Conservation (phyloP, 2,329 filamentous ascomycete species). For the Aspergillus pseudoterreus region DNA sequence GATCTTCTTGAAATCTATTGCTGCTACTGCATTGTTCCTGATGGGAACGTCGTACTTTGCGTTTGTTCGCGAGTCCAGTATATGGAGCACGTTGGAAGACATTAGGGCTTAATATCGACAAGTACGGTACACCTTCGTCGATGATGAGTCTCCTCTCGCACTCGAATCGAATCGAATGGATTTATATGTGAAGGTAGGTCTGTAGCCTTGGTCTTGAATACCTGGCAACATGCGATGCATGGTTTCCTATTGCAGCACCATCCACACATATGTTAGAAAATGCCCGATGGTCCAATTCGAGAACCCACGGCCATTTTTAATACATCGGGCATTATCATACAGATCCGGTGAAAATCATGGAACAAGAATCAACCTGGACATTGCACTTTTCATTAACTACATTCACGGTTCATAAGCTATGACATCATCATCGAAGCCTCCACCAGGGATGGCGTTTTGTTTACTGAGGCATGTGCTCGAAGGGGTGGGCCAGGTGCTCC, state of each 20-base stretch:
- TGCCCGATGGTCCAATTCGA: too few relatives aligned
- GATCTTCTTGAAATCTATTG: slow-evolving; percentile 28
- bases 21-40: slow-evolving; percentile 23
- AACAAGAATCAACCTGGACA: background rate
- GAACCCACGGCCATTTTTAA: background rate
- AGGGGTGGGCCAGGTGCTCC: slow-evolving; percentile 61
- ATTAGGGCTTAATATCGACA: slow-evolving; percentile 1
- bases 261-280: too few relatives aligned
- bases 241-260: background rate
- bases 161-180: background rate
- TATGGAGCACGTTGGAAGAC: slow-evolving; percentile 15
- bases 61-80: slow-evolving; percentile 28
- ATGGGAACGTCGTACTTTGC: slow-evolving; percentile 27
- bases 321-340: slow-evolving; percentile 10
- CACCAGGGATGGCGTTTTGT: background rate
- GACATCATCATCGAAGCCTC: background rate
- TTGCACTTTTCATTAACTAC: slow-evolving; percentile 7
- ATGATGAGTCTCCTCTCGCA: background rate
- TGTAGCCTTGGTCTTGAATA: too few relatives aligned
- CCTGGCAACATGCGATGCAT: too few relatives aligned
- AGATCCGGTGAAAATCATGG: background rate
- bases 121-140: too few relatives aligned
- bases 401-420: background rate
- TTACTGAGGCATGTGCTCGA: slow-evolving; percentile 61
- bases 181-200: background rate